A percentile compares a stretch with the other conserved stretches of the same genome.
Conservation (phyloP, 805 yeast species). For the Scheffersomyces stipitis region DNA sequence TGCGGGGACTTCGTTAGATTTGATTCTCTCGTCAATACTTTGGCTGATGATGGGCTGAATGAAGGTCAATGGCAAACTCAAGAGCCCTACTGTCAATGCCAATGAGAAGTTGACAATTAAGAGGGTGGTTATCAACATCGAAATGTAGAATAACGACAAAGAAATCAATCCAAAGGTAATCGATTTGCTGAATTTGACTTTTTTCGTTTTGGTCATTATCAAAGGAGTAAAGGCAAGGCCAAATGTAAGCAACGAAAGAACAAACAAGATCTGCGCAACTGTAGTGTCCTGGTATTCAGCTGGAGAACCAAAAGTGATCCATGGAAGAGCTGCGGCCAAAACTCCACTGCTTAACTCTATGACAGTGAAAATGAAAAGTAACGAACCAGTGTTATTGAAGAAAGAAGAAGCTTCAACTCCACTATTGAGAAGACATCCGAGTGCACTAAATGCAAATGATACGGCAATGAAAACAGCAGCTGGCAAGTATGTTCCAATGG, state of each 20-base stretch:
- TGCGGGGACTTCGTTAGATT: slow-evolving; percentile 10
- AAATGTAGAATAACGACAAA: slow-evolving; percentile 53
- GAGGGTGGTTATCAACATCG: slow-evolving; percentile 69
- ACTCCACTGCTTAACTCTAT: slow-evolving; percentile 24
- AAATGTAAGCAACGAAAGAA: slow-evolving; percentile 12
- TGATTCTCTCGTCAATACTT: slow-evolving; percentile 10
- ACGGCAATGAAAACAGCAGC: slow-evolving; percentile 72
- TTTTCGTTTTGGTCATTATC: slow-evolving; percentile 2
- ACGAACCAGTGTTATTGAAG: slow-evolving; percentile 19
- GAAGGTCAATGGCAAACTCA: slow-evolving; percentile 75
- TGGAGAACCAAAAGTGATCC: slow-evolving; percentile 12
- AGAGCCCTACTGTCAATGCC: slow-evolving; percentile 66
- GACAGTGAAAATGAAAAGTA: slow-evolving; percentile 26
- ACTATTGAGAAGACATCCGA: slow-evolving; percentile 53
- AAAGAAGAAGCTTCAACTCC: slow-evolving; percentile 25
- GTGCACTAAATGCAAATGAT: slow-evolving; percentile 67
- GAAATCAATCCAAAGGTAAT: slow-evolving; percentile 35
- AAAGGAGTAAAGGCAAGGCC: slow-evolving; percentile 15
- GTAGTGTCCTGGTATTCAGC: slow-evolving; percentile 11
- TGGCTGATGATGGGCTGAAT: slow-evolving; percentile 38
- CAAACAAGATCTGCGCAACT: slow-evolving; percentile 16
- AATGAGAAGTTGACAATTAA: slow-evolving; percentile 83
- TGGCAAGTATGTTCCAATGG: slow-evolving; percentile 92
- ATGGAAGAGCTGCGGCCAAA: slow-evolving; percentile 27
- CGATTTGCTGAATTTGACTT: slow-evolving; percentile 15